phyloP scores from a whole-genome alignment of 2,329 filamentous ascomycete genomes.

The Mycosphaerella sp. region DNA sequence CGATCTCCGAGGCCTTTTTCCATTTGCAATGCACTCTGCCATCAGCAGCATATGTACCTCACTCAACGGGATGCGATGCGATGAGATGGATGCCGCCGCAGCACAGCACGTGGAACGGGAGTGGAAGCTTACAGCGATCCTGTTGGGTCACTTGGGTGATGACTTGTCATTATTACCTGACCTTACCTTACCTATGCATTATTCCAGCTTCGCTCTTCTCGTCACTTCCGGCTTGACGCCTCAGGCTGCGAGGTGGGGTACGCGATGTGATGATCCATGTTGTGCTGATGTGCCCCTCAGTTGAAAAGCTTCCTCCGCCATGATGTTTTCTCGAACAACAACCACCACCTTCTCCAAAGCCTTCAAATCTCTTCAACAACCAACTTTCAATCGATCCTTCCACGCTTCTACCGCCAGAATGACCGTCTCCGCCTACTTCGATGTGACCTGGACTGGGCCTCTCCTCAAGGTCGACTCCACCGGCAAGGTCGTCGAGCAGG shows the following conservation, averaged over 20 bases:
- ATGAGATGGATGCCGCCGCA: neutral
- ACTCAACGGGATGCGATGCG: neutral
- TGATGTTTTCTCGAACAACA: constrained; percentile 9
- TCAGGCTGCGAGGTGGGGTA: neutral
- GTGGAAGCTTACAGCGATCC: neutral
- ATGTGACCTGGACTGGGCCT: constrained; percentile 52
- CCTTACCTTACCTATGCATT: neutral
- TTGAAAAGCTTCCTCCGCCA: constrained; percentile 5
- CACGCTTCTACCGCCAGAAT: constrained; percentile 65
- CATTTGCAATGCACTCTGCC: neutral
- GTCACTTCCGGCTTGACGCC: neutral
- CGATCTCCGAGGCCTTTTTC: neutral
- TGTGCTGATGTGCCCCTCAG: constrained; percentile 1
- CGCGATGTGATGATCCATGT: neutral
- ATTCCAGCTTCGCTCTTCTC: neutral
- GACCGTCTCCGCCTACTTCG: constrained; percentile 62
- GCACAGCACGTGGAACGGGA: too few species aligned
- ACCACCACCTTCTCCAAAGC: constrained; percentile 18
- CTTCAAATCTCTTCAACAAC: constrained; percentile 22
- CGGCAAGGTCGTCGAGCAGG: constrained; percentile 43
- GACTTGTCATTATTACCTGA: too few species aligned
- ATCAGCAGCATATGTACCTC: neutral
- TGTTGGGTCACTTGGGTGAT: too few species aligned
- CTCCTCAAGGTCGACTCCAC: constrained; percentile 56
- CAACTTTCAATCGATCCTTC: constrained; percentile 47